phyloP scores from a whole-genome alignment of 2,329 filamentous ascomycete species.

The Venturia effusa region DNA sequence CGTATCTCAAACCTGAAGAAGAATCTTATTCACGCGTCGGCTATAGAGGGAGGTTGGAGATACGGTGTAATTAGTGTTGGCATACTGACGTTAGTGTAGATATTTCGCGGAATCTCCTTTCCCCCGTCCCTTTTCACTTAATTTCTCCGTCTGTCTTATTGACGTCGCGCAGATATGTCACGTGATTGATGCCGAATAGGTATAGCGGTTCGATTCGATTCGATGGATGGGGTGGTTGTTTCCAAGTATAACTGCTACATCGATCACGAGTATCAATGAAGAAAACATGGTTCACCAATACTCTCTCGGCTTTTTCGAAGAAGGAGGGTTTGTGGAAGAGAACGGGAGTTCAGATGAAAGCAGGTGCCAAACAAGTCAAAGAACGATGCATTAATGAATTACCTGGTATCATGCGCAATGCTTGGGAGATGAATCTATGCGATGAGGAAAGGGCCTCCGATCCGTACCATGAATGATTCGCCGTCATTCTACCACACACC shows the following conservation, averaged over 20 bases:
- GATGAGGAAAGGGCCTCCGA: too few species aligned
- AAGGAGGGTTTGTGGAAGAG: not conserved
- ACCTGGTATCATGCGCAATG: not conserved
- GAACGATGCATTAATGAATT: not conserved
- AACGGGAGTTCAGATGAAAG: too few species aligned
- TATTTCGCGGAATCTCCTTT: too few species aligned
- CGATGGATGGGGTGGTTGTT: not conserved
- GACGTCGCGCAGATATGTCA: not conserved
- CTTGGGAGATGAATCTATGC: too few species aligned
- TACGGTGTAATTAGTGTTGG: slow-evolving; percentile 34
- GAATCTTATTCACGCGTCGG: slow-evolving; percentile 28
- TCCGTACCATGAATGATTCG: not conserved
- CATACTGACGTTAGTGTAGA: slow-evolving; percentile 31
- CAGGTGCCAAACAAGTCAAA: not conserved
- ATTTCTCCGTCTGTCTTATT: not conserved
- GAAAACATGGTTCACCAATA: not conserved
- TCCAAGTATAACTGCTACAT: not conserved
- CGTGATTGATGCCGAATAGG: not conserved
- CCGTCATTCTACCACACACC: not conserved
- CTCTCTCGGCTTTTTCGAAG: not conserved
- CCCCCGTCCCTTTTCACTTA: not conserved
- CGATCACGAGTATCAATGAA: not conserved
- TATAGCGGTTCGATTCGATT: too few species aligned
- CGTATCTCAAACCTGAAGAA: slow-evolving; percentile 29
- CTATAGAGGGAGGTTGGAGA: slow-evolving; percentile 27